Percentiles rank a stretch among this genome's conserved stretches.
Conservation (phyloP, 208 protist genomes). For the Wallacemonas sp. region DNA sequence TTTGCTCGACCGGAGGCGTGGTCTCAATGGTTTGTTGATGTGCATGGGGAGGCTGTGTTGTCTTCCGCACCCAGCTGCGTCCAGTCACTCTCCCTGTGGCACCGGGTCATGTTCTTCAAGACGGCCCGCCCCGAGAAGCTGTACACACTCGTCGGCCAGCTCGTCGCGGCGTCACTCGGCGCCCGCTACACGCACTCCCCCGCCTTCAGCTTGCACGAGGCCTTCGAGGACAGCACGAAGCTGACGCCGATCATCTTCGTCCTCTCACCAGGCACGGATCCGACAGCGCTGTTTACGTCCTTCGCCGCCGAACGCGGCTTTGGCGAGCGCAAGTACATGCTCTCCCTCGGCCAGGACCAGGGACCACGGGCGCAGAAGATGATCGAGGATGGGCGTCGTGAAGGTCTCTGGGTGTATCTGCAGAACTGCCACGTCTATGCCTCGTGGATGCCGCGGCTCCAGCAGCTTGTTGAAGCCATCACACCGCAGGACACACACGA, state of each 20-base stretch:
- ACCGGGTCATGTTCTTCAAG: conserved; percentile 85
- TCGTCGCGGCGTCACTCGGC: conserved; percentile 72
- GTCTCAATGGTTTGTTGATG: conserved; percentile 79
- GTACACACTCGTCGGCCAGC: conserved; percentile 55
- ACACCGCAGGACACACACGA: conserved; percentile 63
- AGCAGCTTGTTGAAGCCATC: conserved; percentile 86
- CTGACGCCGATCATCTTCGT: conserved; percentile 94
- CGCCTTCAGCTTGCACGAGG: conserved; percentile 76
- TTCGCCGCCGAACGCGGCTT: conserved; percentile 91
- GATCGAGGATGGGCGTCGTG: conserved; percentile 71
- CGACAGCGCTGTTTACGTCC: conserved; percentile 87
- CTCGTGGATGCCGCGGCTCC: conserved; percentile 93
- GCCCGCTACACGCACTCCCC: conserved; percentile 80
- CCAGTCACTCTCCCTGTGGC: conserved; percentile 61
- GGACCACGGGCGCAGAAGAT: conserved; percentile 86
- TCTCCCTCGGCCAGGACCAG: conserved; percentile 95
- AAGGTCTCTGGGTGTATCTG: conserved; percentile 94
- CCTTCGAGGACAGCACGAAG: conserved; percentile 88
- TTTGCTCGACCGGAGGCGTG: conserved; percentile 55
- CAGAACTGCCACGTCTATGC: conserved; percentile 96
- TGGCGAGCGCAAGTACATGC: conserved; percentile 77
- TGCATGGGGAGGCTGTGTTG: conserved; percentile 74
- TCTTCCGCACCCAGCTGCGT: conserved; percentile 30
- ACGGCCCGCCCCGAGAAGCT: conserved; percentile 83
- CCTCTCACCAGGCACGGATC: conserved; percentile 92